These are phyloP conservation scores for Cordyceps farinosa DNA, from an alignment of 2,329 filamentous ascomycete genomes.

Conservation along the genomic window DNA sequence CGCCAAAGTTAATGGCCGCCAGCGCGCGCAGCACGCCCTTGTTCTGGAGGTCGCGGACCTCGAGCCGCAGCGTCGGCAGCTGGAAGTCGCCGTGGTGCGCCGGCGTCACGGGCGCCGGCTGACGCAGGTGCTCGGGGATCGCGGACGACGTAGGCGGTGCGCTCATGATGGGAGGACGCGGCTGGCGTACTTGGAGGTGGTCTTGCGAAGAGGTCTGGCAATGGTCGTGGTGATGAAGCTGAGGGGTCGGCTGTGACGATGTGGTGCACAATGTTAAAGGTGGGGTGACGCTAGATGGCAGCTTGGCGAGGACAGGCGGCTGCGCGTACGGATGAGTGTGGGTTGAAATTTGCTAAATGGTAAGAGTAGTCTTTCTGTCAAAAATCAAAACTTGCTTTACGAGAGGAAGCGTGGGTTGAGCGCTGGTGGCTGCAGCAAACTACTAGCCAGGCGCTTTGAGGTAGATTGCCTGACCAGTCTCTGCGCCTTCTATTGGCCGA, in stretches of 20 bases:
- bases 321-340: background rate
- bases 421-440: too few species aligned
- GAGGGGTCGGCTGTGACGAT: background rate
- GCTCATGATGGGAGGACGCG: background rate
- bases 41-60: slow-evolving; percentile 56
- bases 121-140: slow-evolving; percentile 5
- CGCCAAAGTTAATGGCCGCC: slow-evolving; percentile 56
- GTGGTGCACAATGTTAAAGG: background rate
- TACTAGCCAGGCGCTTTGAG: too few species aligned
- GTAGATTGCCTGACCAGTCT: too few species aligned
- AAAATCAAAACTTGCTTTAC: too few species aligned
- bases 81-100: slow-evolving; percentile 30
- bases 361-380: too few species aligned
- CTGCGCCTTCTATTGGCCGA: too few species aligned
- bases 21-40: slow-evolving; percentile 66
- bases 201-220: background rate
- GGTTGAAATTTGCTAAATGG: background rate
- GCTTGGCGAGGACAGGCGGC: background rate
- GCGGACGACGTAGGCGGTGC: slow-evolving; percentile 15
- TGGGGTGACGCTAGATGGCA: slow-evolving; percentile 7
- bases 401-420: too few species aligned
- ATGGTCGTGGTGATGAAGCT: background rate
- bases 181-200: background rate
- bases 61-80: slow-evolving; percentile 56
- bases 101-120: slow-evolving; percentile 1